Conservation (phyloP, 495 filamentous ascomycete species). For the Penicillium cataractarum region DNA sequence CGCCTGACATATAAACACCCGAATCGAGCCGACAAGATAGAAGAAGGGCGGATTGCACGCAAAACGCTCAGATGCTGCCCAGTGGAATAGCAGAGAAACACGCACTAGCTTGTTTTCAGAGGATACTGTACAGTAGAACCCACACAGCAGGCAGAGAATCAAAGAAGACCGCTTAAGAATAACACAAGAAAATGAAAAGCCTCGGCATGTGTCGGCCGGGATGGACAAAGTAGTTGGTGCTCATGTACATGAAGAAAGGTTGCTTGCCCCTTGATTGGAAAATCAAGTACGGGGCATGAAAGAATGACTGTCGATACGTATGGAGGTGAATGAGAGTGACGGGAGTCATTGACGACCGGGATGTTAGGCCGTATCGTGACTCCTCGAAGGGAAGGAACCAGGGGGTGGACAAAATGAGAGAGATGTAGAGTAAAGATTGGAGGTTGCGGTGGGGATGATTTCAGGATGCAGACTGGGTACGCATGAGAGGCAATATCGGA, state of each 20-base stretch:
- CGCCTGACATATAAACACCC: constrained; percentile 13
- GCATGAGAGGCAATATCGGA: not conserved
- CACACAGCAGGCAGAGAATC: constrained; percentile 1
- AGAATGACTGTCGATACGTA: constrained; percentile 9
- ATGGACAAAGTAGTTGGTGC: constrained; percentile 37
- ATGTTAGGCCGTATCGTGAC: not conserved
- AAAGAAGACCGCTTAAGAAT: constrained; percentile 15
- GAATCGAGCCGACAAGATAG: not conserved
- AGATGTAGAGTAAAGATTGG: not conserved
- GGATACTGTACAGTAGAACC: constrained; percentile 6
- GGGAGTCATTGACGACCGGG: not conserved
- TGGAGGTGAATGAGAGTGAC: constrained; percentile 15
- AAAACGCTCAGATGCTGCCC: constrained; percentile 9
- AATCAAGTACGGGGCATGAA: not conserved
- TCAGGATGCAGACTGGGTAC: too few relatives aligned
- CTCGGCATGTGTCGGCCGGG: constrained; percentile 9
- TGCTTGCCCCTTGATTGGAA: not conserved
- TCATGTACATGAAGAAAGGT: constrained; percentile 36
- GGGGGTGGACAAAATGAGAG: not conserved
- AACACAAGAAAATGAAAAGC: constrained; percentile 13
- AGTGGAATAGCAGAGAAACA: not conserved
- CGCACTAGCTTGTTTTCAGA: not conserved
- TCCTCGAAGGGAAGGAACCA: not conserved
- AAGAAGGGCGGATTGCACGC: not conserved
- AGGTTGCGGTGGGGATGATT: too few relatives aligned